Percentiles rank a stretch among this genome's conserved stretches.
Evolutionary conservation across 2,329 filamentous ascomycete species (phyloP).

Genomic region (Seiridium cupressi): DNA sequence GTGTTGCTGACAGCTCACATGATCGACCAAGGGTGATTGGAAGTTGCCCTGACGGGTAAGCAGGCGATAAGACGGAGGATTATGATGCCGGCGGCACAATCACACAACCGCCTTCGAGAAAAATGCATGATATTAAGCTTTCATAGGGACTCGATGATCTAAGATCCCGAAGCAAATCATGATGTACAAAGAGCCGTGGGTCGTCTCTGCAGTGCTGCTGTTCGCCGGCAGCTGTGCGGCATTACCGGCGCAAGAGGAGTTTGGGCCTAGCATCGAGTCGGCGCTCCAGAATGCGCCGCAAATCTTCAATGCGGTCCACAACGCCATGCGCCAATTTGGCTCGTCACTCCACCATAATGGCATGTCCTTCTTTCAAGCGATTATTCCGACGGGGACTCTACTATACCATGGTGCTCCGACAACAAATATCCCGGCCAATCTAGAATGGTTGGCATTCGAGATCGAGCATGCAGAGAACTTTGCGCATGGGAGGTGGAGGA

Average conservation of each 20-base stretch:
- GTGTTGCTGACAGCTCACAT: no score
- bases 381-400: conserved; percentile 61
- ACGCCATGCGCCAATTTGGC: conserved; percentile 72
- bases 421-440: conserved; percentile 44
- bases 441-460: conserved; percentile 76
- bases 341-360: conserved; percentile 74
- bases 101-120: no score
- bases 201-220: not conserved
- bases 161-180: no score
- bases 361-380: conserved; percentile 67
- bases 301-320: conserved; percentile 72
- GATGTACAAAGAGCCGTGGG: no score
- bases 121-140: no score
- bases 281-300: conserved; percentile 54
- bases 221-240: not conserved
- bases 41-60: no score
- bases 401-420: conserved; percentile 63
- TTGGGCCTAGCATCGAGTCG: conserved; percentile 34
- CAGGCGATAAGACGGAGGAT: no score
- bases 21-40: no score
- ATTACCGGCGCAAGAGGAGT: conserved; percentile 6
- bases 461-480: conserved; percentile 71
- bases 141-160: no score
- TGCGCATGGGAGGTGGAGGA: conserved; percentile 32
- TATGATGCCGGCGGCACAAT: no score